Percentiles rank a stretch among this genome's conserved stretches.
Conservation (phyloP, 257 asterid genomes). For the Salvia hispanica region DNA sequence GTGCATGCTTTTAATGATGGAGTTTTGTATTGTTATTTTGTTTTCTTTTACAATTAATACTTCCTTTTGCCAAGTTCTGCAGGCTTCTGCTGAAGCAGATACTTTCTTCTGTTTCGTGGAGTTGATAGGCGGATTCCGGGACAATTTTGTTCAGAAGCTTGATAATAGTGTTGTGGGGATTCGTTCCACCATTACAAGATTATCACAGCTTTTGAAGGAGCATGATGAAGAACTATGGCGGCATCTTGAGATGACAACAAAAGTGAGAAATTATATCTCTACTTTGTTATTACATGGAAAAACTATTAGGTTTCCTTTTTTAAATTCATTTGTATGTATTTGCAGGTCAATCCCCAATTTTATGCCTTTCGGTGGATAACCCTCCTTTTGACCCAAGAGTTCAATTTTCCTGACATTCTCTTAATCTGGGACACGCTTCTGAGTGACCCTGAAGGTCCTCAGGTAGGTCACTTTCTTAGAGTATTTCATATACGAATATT, state of each 20-base stretch:
- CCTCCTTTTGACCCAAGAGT: conserved; percentile 91
- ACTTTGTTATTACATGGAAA: not conserved
- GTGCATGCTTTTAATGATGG: not conserved
- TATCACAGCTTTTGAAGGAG: conserved; percentile 86
- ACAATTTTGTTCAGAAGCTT: conserved; percentile 93
- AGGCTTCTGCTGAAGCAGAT: conserved; percentile 93
- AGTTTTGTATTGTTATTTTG: conserved; percentile 12
- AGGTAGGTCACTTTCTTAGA: conserved; percentile 47
- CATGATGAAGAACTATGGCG: conserved; percentile 99
- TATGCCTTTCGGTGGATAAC: conserved; percentile 99
- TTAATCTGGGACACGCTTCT: conserved; percentile 91
- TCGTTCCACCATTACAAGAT: conserved; percentile 81
- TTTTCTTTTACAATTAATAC: conserved; percentile 32
- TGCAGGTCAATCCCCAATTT: conserved; percentile 96
- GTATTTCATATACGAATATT: conserved; percentile 8
- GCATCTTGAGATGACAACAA: conserved; percentile 94
- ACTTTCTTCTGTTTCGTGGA: conserved; percentile 98
- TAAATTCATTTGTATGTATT: conserved; percentile 20
- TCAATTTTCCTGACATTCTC: conserved; percentile 72
- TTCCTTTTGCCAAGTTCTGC: conserved; percentile 42
- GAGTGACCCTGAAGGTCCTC: conserved; percentile 98
- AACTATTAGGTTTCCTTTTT: not conserved
- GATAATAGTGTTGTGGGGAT: conserved; percentile 97
- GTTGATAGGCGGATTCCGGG: conserved; percentile 88
- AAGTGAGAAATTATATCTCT: conserved; percentile 47